Base-by-base conservation (phyloP, 2,329 filamentous ascomycete genomes). In the Myriosclerotinia duriaeana region DNA sequence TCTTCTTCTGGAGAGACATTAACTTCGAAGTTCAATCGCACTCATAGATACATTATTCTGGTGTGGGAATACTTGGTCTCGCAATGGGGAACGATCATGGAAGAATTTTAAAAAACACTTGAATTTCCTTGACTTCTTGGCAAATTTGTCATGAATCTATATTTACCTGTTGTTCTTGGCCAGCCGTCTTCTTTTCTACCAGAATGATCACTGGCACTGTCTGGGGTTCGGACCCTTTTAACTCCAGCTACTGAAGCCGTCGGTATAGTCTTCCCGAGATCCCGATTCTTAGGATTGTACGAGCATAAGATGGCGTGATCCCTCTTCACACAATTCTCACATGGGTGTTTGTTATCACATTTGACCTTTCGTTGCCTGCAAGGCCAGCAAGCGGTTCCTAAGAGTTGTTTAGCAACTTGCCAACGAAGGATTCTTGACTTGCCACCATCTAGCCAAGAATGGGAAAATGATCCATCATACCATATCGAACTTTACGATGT, bases 341-440 rank as follows among this genome's bases (percentile, higher is more conserved):
- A 89, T 0, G 87, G 87, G 73, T 87, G 83, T 75, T 88, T 86
- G 76, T 88, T 89, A 78, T 89, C 86, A 75, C 87, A 89, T 78
- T 89, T 89, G 52, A 89, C 87, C 77, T 89, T 89, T 70, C 87
- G 82, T 76, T 89, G 87, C 55, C 87, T 81, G 74, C 87, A 89
- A 15, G 87, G 87, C 86, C 86, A 89, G 73, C 87, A 89, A 67
- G 65, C 70, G 26, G 75, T 76, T 30, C 75, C 74, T 73, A 65
- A 22, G 30, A 50, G 8, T 36, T 65, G 15, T 64, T 71, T 59
- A 72, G 68, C 62, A 34, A 64, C 30, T 40, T 53, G 64, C 55
- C 14, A 38, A 22, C 14, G 38, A 46, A 61, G 22, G 44, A 42
- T 50, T 56, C 48, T 52, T 34, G 42, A 63, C 55, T 60, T 38